Base-by-base conservation (phyloP, 129 eudicot species). In the Solidago caesia region DNA sequence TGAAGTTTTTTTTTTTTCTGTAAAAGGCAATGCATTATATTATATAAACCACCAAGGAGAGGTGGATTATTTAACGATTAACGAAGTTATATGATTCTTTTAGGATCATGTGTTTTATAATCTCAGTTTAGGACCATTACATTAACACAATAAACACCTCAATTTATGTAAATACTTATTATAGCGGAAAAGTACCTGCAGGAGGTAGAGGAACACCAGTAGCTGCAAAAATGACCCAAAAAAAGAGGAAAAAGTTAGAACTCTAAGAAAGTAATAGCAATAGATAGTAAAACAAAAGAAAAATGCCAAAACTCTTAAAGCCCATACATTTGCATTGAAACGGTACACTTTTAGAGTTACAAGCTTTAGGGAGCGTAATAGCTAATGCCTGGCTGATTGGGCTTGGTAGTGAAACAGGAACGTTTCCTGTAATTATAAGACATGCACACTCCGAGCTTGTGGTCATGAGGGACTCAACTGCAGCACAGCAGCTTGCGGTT, bases 341-440 rank as follows among this genome's bases (percentile, higher is more conserved):
- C 8, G 98, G 98, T 15, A 92, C 82, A 39, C 84, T 77, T 63
- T 68, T 67, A 11, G 80, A 64, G 45, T 86, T 84, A 60, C 98
- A 92, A 0, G 76, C 68, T 71, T 80, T 78, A 0, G 98, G 96
- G 61, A 92, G 94, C 3, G 87, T 67, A 56, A 85, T 86, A 16
- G 89, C 94, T 44, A 89, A 71, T 4, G 83, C 84, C 6, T 78
- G 81, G 52, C 76, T 92, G 7, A 85, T 74, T 5, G 86, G 82
- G 9, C 81, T 68, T 2, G 92, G 92, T 7, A 89, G 72, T 6
- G 92, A 71, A 45, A 92, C 39, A 2, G 96, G 96, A 16, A 93
- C 92, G 52, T 82, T 85, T 15, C 96, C 98, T 0, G 96, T 93
- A 9, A 93, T 67, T 1, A 92, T 80, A 44, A 92, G 92, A 70